phyloP scores from a whole-genome alignment of 169 alveolate genomes.

The Plasmodium sp. region DNA sequence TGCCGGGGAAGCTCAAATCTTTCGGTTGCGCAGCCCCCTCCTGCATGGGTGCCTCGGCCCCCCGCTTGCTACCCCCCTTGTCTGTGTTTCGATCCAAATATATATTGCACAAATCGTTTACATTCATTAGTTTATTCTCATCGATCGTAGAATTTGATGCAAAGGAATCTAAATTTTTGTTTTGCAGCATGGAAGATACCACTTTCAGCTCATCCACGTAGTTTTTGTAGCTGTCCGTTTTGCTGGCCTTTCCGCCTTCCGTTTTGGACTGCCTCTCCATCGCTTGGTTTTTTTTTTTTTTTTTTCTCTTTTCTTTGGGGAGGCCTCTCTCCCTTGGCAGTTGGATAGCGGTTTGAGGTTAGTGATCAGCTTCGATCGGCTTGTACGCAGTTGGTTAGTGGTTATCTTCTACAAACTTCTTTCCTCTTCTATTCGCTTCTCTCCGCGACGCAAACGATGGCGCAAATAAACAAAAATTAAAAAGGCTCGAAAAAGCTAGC shows the following conservation, averaged over 20 bases:
- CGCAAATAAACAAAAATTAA: neutral
- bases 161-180: slow-evolving; percentile 13
- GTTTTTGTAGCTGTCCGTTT: slow-evolving; percentile 12
- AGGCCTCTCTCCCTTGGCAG: neutral
- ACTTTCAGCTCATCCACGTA: slow-evolving; percentile 38
- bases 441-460: neutral
- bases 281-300: neutral
- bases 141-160: slow-evolving; percentile 67
- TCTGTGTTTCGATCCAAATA: slow-evolving; percentile 4
- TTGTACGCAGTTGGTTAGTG: neutral
- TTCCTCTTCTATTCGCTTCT: neutral
- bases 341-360: no score
- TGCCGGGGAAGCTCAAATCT: neutral
- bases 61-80: neutral
- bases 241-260: neutral
- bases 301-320: neutral
- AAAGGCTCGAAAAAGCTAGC: neutral
- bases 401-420: neutral
- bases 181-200: neutral
- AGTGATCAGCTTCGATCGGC: neutral
- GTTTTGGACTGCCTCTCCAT: neutral
- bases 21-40: neutral
- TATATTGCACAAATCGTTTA: slow-evolving; percentile 25
- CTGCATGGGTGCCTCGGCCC: neutral
- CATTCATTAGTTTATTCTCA: slow-evolving; percentile 56